Evolutionary conservation across 345 rosid species (phyloP).

Genomic region (Salix exigua): DNA sequence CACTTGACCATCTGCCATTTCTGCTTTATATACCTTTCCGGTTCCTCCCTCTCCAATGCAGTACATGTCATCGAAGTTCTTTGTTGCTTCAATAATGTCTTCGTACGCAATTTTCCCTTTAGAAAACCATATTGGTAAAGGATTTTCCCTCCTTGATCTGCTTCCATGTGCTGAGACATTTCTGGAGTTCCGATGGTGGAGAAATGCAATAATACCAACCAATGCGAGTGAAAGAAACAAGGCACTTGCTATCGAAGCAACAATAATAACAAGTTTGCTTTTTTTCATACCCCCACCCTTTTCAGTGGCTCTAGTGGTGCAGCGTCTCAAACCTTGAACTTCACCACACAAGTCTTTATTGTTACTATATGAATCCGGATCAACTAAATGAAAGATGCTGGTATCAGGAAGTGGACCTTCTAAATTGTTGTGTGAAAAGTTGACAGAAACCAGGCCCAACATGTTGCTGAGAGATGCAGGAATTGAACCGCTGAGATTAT

Average conservation of each 20-base stretch:
- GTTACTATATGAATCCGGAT: slow-evolving; percentile 17
- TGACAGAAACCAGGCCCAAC: slow-evolving; percentile 27
- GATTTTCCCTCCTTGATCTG: not conserved
- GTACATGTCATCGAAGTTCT: slow-evolving; percentile 12
- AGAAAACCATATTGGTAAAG: not conserved
- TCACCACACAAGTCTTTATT: slow-evolving; percentile 36
- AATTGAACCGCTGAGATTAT: slow-evolving; percentile 28
- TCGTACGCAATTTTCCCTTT: slow-evolving; percentile 20
- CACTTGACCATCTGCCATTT: slow-evolving; percentile 2
- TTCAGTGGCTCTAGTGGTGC: slow-evolving; percentile 1
- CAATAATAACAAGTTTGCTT: not conserved
- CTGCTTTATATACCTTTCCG: slow-evolving; percentile 23
- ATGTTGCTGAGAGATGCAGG: slow-evolving; percentile 29
- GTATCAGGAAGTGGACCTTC: slow-evolving; percentile 41
- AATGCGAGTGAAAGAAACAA: slow-evolving; percentile 9
- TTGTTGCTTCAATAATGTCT: slow-evolving; percentile 25
- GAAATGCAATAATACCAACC: slow-evolving; percentile 11
- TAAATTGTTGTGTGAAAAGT: slow-evolving; percentile 36
- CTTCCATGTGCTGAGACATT: not conserved
- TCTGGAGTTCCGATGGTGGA: not conserved
- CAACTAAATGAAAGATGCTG: slow-evolving; percentile 23
- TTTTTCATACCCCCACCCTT: not conserved
- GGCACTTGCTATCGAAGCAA: slow-evolving; percentile 15
- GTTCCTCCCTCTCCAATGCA: slow-evolving; percentile 25
- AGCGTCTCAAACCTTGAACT: slow-evolving; percentile 17